A percentile compares a stretch with the other conserved stretches of the same genome.
phyloP scores from a whole-genome alignment of 2,329 filamentous ascomycete species.

The Parastagonospora avenae region DNA sequence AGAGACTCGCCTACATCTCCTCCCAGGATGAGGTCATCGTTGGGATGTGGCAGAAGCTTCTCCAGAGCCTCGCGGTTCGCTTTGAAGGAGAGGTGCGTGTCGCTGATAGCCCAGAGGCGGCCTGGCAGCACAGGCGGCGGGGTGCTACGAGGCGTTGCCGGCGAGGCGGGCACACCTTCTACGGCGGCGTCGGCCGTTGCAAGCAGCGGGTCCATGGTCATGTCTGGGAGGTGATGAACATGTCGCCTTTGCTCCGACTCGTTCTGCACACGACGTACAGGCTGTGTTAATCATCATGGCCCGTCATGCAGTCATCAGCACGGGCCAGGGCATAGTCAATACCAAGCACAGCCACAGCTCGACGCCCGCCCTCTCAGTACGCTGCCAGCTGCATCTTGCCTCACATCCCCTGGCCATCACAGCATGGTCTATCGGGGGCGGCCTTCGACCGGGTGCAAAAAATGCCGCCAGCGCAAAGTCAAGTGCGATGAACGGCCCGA shows the following conservation, averaged over 20 bases:
- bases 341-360: neutral
- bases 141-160: constrained; percentile 6
- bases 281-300: neutral
- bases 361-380: no score
- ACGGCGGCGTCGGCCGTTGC: constrained; percentile 20
- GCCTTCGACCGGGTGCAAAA: constrained; percentile 41
- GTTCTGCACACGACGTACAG: neutral
- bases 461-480: constrained; percentile 49
- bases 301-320: neutral
- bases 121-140: constrained; percentile 16
- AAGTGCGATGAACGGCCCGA: constrained; percentile 40
- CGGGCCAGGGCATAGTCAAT: neutral
- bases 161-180: neutral
- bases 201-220: constrained; percentile 31
- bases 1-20: constrained; percentile 49
- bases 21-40: constrained; percentile 54
- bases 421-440: constrained; percentile 43
- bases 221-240: neutral
- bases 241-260: neutral
- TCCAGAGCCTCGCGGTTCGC: constrained; percentile 52
- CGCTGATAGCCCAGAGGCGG: constrained; percentile 52
- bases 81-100: constrained; percentile 55
- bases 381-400: neutral
- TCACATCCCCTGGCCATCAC: neutral
- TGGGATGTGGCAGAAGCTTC: constrained; percentile 45